Evolutionary conservation across 2,329 filamentous ascomycete genomes (phyloP), one percentile per base, ranked within the genome.

Genomic region (Trichoderma aggressivum): DNA sequence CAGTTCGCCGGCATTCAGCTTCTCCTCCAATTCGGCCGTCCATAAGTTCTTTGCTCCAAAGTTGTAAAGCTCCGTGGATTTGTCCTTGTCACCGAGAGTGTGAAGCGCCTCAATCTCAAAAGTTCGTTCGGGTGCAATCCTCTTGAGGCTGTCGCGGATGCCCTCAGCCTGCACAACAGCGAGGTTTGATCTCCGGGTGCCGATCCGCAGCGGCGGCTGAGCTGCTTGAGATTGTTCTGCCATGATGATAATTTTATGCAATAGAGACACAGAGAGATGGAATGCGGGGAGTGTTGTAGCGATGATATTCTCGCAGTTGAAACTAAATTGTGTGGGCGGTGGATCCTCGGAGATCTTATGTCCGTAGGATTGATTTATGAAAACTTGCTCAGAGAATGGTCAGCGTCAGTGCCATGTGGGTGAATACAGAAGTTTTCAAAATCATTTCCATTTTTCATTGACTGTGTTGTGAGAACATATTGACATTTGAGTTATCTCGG

Each of bases 41-140:
- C 69, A 71, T 12, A 71, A 7, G 61, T 55, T 66, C 62, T 71
- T 71, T 21, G 50, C 69, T 12, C 61, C 69, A 67, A 71, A 71
- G 14, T 66, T 71, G 18, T 71, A 67, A 28, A 71, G 62, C 26
- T 53, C 61, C 6, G n/a, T 67, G 1, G 69, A 32, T 24, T 71
- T 34, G 28, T 71, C 61, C 24, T 66, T 67, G 18, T 71, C 69
- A 14, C 69, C 69, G 14, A 70, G 58, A 14, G 61, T 71, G 21
- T 64, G 47, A 16, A 71, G 50, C 6, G 61, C 36, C 24, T 66
- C 69, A 67, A 66, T 67, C 53, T 56, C 61, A 34, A 34, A 71
- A 28, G 14, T 16, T 6, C 53, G 69, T 18, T 36, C 50, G 8
- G 69, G 69, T 11, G 47, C 61, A 10, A 71, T 47, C 10, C 24